Percentiles rank a stretch among this genome's conserved stretches.
phyloP scores from a whole-genome alignment of 2,329 filamentous ascomycete species.

The Chrysosporium queenslandicum region DNA sequence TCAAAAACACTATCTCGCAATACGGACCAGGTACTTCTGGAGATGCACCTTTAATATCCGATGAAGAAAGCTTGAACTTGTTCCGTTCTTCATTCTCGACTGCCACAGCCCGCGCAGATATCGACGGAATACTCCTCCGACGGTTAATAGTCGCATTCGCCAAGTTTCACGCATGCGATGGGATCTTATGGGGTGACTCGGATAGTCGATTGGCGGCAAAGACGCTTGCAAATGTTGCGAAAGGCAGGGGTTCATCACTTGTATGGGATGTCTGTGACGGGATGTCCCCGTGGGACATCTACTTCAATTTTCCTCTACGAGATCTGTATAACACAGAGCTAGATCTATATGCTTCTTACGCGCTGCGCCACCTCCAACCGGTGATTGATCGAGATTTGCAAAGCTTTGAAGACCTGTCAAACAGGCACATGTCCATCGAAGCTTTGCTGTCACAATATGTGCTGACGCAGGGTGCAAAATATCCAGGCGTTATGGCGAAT shows the following conservation, averaged over 20 bases:
- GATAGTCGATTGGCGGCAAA: slow-evolving; percentile 81
- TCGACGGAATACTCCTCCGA: slow-evolving; percentile 59
- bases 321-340: slow-evolving; percentile 80
- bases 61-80: slow-evolving; percentile 42
- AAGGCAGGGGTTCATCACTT: slow-evolving; percentile 74
- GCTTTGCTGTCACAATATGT: slow-evolving; percentile 87
- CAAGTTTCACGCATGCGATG: slow-evolving; percentile 50
- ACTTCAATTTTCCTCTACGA: slow-evolving; percentile 69
- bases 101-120: slow-evolving; percentile 64
- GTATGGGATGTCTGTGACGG: slow-evolving; percentile 78
- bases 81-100: slow-evolving; percentile 57
- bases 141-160: slow-evolving; percentile 61
- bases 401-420: slow-evolving; percentile 29
- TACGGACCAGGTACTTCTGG: slow-evolving; percentile 24
- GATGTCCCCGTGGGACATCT: slow-evolving; percentile 45
- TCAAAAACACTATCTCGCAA: slow-evolving; percentile 26
- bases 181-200: slow-evolving; percentile 71
- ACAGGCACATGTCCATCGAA: slow-evolving; percentile 68
- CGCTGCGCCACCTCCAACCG: slow-evolving; percentile 42
- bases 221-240: slow-evolving; percentile 77
- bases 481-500: slow-evolving; percentile 86
- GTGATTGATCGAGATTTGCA: slow-evolving; percentile 35
- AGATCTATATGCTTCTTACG: slow-evolving; percentile 51
- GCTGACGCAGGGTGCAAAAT: slow-evolving; percentile 69
- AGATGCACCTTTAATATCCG: slow-evolving; percentile 24